These are phyloP conservation scores for Tricladium varicosporioides DNA, from an alignment of 2,329 filamentous ascomycete species.

Conservation along the genomic window DNA sequence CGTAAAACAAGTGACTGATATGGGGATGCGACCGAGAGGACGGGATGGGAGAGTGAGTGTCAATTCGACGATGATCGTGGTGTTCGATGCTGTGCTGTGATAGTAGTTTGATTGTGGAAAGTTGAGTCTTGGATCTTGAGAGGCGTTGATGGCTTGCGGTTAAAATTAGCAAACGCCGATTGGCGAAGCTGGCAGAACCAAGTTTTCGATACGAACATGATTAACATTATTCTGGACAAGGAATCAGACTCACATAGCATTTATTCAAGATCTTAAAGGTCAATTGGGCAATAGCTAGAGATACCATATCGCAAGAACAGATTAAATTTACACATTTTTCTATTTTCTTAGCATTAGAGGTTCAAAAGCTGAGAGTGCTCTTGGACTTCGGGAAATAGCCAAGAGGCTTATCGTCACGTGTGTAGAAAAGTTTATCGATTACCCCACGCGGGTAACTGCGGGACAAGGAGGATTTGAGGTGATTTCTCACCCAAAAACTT, in stretches of 20 bases:
- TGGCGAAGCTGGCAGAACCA: constrained; percentile 3
- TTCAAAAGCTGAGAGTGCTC: neutral
- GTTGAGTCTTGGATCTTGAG: constrained; percentile 8
- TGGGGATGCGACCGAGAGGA: neutral
- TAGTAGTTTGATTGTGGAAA: constrained; percentile 3
- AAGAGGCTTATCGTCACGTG: constrained; percentile 10
- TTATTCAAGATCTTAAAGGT: too few species aligned
- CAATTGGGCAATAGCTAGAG: too few species aligned
- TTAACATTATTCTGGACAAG: neutral
- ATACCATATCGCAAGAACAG: too few species aligned
- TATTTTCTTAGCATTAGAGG: too few species aligned
- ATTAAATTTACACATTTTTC: too few species aligned
- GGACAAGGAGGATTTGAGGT: neutral
- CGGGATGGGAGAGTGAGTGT: neutral
- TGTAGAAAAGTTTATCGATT: neutral
- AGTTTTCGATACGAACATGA: neutral
- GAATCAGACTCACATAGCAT: neutral
- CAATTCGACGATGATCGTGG: neutral
- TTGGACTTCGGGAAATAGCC: neutral
- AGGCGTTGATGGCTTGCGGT: constrained; percentile 8
- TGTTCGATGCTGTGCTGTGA: neutral
- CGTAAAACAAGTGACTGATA: constrained; percentile 23
- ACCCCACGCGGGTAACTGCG: constrained; percentile 5
- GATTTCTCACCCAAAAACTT: neutral
- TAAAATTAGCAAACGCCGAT: constrained; percentile 15